Conservation (phyloP, 1,284 basidiomycete genomes). For the Mycosarcoma maydis region DNA sequence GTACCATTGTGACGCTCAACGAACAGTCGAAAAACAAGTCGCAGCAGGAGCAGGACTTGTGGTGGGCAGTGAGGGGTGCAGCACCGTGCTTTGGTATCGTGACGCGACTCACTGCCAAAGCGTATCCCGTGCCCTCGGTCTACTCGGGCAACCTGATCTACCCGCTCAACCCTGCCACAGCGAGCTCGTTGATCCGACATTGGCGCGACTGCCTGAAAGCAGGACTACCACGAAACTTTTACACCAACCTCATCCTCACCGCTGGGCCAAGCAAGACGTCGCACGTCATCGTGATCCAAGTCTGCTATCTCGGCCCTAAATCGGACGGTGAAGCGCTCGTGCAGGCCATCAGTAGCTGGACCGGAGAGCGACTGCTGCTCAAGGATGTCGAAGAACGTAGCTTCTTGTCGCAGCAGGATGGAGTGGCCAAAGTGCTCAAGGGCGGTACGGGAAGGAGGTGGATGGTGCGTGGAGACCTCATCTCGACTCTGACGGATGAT, state of each 20-base stretch:
- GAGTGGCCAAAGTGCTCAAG: constrained; percentile 84
- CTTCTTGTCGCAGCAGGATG: constrained; percentile 86
- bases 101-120: constrained; percentile 85
- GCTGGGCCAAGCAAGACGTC: constrained; percentile 73
- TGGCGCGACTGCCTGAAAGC: constrained; percentile 91
- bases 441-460: constrained; percentile 73
- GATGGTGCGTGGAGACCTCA: constrained; percentile 66
- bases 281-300: constrained; percentile 81
- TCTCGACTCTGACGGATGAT: constrained; percentile 82
- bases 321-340: constrained; percentile 81
- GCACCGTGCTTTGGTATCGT: constrained; percentile 84
- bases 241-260: constrained; percentile 86
- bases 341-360: constrained; percentile 84
- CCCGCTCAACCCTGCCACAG: constrained; percentile 82
- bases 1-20: constrained; percentile 52
- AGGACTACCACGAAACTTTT: constrained; percentile 76
- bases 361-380: constrained; percentile 76
- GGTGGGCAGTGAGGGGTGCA: constrained; percentile 88
- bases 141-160: constrained; percentile 90
- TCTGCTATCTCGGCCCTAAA: constrained; percentile 80
- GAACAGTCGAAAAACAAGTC: constrained; percentile 46
- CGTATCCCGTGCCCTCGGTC: constrained; percentile 85
- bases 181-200: constrained; percentile 85
- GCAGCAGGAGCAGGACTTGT: constrained; percentile 71
- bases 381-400: constrained; percentile 89